These are phyloP conservation scores for Acacia confusa DNA, from an alignment of 306 rosid species.

Conservation along the genomic window DNA sequence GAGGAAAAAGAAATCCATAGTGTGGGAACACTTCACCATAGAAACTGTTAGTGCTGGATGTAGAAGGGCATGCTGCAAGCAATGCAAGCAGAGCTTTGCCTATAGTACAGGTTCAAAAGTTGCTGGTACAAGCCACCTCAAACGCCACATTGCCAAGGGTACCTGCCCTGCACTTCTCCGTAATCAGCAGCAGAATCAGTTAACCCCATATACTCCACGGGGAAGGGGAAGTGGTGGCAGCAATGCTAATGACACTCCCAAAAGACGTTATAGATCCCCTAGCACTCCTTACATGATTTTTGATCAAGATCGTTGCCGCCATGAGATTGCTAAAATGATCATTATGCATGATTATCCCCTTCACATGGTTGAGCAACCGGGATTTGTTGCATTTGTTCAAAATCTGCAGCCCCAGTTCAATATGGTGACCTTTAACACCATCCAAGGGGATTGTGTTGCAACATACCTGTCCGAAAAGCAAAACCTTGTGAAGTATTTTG, in stretches of 20 bases:
- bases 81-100: conserved; percentile 91
- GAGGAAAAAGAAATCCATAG: conserved; percentile 91
- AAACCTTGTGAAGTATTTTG: conserved; percentile 59
- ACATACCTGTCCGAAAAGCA: conserved; percentile 81
- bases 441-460: conserved; percentile 97
- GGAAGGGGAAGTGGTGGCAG: conserved; percentile 46
- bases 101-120: conserved; percentile 97
- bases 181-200: conserved; percentile 64
- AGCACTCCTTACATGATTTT: conserved; percentile 62
- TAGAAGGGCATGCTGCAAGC: conserved; percentile 94
- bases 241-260: conserved; percentile 54
- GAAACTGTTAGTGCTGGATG: conserved; percentile 86
- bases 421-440: conserved; percentile 85
- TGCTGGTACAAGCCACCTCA: conserved; percentile 95
- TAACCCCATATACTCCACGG: conserved; percentile 64
- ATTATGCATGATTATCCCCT: conserved; percentile 97
- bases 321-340: conserved; percentile 93
- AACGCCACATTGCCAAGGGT: conserved; percentile 95
- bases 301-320: conserved; percentile 86
- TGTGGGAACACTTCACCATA: conserved; percentile 97
- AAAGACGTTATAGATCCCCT: conserved; percentile 74
- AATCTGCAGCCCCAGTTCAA: conserved; percentile 92
- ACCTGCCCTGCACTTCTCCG: conserved; percentile 78
- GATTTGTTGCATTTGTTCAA: conserved; percentile 83
- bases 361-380: conserved; percentile 95